Base-by-base conservation (phyloP, 345 rosid species). In the Crucihimalaya himalaica region DNA sequence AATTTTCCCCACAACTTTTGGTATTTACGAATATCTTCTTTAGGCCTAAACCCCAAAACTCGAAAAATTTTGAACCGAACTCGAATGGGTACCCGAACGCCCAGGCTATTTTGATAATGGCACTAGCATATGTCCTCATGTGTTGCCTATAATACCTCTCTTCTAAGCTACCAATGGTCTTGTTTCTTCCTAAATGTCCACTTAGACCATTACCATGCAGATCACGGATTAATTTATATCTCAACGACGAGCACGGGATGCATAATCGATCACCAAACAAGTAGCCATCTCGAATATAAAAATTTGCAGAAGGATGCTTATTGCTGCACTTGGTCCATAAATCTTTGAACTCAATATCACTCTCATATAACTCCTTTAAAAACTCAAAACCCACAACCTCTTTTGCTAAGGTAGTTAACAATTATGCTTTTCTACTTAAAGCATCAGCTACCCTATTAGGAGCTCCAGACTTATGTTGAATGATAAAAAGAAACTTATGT, bases 391-490 rank as follows among this genome's bases (percentile, higher is more conserved):
- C 60, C 5, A 61, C 9, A 32, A 61, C 0, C 25, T 59, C 47
- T 0, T 19, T 4, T 1, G 42, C 20, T 5, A 71, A 21, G 1
- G 55, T 46, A 9, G 1, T 13, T 6, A 59, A 19, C 0, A 71
- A 3, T 0, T 39, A 43, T 1, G 45, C 42, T 1, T 37, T 57
- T 11, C 52, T 34, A 35, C 50, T 63, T 5, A 73, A 18, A 9
- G 63, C 55, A 55, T 64, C 57, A 3, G 43, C 58, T 2, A 73
- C 55, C 1, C 25, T 46, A 2, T 73, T 73, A 11, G 39, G 34
- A 5, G 1, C 3, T 0, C 56, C 29, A 0, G 37, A 56, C 19
- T 73, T 73, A 66, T 55, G 59, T 0, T 53, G 28, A 8, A 73
- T 73, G 0, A 73, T 23, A 1, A 28, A 73, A 11, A 58, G 14